phyloP scores from a whole-genome alignment of 1,284 basidiomycete species.

The Bjerkandera adusta region DNA sequence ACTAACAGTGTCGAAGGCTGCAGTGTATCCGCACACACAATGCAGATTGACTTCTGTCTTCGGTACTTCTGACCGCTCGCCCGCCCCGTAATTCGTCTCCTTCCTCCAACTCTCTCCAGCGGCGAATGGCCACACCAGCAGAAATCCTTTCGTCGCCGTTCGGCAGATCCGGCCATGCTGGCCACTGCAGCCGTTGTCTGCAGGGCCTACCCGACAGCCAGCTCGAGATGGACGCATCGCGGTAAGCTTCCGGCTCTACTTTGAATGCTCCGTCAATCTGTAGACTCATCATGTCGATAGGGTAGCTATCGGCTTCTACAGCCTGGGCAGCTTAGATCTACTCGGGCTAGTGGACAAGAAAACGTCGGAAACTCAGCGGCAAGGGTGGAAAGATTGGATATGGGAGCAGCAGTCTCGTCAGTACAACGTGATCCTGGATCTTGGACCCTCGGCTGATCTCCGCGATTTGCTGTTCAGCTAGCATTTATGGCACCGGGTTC shows the following conservation, averaged over 20 bases:
- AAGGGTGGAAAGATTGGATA: constrained; percentile 78
- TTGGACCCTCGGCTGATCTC: neutral
- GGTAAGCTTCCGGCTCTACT: constrained; percentile 5
- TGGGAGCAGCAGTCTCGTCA: constrained; percentile 79
- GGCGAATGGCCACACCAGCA: no score
- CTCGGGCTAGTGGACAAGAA: constrained; percentile 53
- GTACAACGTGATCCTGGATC: constrained; percentile 17
- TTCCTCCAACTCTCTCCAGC: no score
- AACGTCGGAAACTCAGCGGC: constrained; percentile 48
- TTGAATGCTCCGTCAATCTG: neutral
- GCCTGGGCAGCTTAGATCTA: constrained; percentile 76
- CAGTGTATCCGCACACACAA: no score
- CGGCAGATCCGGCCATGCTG: constrained; percentile 18
- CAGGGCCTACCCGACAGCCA: constrained; percentile 26
- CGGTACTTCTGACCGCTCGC: no score
- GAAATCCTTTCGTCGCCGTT: neutral
- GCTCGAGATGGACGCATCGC: constrained; percentile 27
- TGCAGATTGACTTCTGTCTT: no score
- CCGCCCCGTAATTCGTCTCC: no score
- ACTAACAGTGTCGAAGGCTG: no score
- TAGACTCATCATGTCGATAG: constrained; percentile 36
- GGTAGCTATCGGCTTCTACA: constrained; percentile 83
- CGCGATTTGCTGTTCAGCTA: constrained; percentile 34
- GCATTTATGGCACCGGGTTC: constrained; percentile 68
- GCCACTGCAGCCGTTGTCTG: constrained; percentile 28